Evolutionary conservation across 495 filamentous ascomycete genomes (phyloP), one percentile per base, ranked within the genome.

Genomic region (Aspergillus incahuasiensis): DNA sequence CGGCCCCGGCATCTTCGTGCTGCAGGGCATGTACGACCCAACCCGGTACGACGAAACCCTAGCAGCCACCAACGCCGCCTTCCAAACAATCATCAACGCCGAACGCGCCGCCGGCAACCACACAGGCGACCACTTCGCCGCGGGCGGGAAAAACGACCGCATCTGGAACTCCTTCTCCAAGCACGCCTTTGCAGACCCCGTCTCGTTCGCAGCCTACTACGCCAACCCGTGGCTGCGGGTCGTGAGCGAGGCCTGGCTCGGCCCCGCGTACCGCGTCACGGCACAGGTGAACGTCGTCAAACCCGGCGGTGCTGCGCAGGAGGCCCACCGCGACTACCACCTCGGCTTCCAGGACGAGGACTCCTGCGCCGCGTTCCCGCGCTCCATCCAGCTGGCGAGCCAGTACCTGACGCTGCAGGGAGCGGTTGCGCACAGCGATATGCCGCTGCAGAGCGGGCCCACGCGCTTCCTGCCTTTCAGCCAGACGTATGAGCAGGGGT

Each of bases 161-260:
- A 82, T 82, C 63, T 84, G 78, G 80, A 84, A 82, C 68, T 73
- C 77, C 38, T 81, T 84, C 65, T 67, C 68, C 58, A 84, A 84
- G 58, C 80, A 83, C 60, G 72, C 68, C 56, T 58, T 72, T 24
- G 55, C 63, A 3, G 73, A 79, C 52, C 76, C 78, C 0, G 19
- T 55, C 46, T 75, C 71, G 6, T 84, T 83, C 65, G 25, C 74
- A 0, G 50, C 61, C 5, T 84, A 84, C 70, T 81, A 81, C 68
- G 66, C 72, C 9, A 83, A 82, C 58, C 79, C 76, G 0, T 81
- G 73, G 72, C 71, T 83, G 7, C 64, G 65, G 1, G 30, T 68
- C 16, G 74, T 81, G 21, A 70, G 66, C 56, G 68, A 67, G 24
- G 59, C 72, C 52, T 82, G 77, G 74, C 77, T 83, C 1, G 79